Conservation (phyloP, 306 rosid genomes). For the Quercus variabilis region DNA sequence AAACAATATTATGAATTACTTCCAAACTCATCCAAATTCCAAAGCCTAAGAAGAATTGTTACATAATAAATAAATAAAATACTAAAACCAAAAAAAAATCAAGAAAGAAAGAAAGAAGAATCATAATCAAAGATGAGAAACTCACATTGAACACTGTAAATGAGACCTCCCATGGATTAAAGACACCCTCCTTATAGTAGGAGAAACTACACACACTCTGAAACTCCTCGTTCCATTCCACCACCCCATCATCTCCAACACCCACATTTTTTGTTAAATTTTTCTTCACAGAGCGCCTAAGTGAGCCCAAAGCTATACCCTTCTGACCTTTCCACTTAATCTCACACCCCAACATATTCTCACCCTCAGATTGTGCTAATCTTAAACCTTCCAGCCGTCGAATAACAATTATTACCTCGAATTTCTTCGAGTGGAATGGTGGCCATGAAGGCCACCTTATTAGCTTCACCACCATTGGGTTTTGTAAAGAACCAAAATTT, state of each 20-base stretch:
- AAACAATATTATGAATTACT: background rate
- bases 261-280: slow-evolving; percentile 61
- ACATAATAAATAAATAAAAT: background rate
- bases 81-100: background rate
- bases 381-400: slow-evolving; percentile 39
- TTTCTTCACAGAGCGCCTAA: slow-evolving; percentile 54
- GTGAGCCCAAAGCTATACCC: slow-evolving; percentile 48
- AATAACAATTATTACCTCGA: slow-evolving; percentile 48
- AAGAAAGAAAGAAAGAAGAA: background rate
- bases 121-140: background rate
- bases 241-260: slow-evolving; percentile 22
- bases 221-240: slow-evolving; percentile 74
- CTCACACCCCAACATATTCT: slow-evolving; percentile 33
- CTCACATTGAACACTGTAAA: slow-evolving; percentile 76
- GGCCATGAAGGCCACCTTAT: slow-evolving; percentile 98
- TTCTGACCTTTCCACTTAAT: slow-evolving; percentile 83
- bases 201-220: slow-evolving; percentile 52
- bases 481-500: background rate
- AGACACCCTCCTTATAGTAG: slow-evolving; percentile 67
- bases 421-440: slow-evolving; percentile 54
- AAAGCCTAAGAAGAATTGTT: background rate
- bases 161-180: slow-evolving; percentile 95
- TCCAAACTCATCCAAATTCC: background rate
- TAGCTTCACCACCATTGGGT: slow-evolving; percentile 75
- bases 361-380: slow-evolving; percentile 38